Conservation (phyloP, 176 grass and related monocot genomes). For the Urochloa ruziziensis region DNA sequence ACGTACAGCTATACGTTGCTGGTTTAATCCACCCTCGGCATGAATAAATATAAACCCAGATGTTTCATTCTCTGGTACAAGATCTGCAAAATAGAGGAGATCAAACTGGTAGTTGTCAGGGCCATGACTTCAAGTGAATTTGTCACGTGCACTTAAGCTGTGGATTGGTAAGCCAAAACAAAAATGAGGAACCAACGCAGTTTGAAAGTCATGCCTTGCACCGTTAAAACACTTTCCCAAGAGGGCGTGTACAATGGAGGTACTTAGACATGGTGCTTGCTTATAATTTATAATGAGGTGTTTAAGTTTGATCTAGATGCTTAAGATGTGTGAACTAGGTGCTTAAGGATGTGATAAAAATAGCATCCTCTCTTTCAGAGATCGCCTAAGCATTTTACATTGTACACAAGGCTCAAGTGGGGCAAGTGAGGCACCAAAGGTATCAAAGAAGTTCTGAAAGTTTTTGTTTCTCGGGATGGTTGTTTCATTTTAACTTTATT, state of each 20-base stretch:
- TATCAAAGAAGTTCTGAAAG: too few species aligned
- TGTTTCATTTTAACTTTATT: not conserved
- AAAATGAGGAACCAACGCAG: not conserved
- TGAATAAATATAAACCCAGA: slow-evolving; percentile 96
- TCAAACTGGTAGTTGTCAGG: not conserved
- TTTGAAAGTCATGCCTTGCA: not conserved
- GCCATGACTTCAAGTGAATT: slow-evolving; percentile 22
- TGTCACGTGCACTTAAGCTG: not conserved
- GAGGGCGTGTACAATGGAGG: not conserved
- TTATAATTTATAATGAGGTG: not conserved
- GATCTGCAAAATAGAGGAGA: slow-evolving; percentile 51
- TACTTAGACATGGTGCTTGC: not conserved
- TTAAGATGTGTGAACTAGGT: not conserved
- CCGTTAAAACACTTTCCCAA: not conserved
- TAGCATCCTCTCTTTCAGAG: not conserved
- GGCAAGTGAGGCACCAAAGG: not conserved
- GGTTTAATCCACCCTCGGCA: slow-evolving; percentile 95
- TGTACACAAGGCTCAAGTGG: too few species aligned
- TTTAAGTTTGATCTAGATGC: not conserved
- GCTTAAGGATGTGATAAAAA: too few species aligned
- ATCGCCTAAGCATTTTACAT: too few species aligned
- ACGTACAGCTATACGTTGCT: slow-evolving; percentile 94
- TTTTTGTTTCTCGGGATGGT: not conserved
- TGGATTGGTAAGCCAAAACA: not conserved
- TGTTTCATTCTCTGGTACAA: slow-evolving; percentile 77